These are phyloP conservation scores for Aspergillus fumigatiaffinis DNA, from an alignment of 2,329 filamentous ascomycete genomes.

Conservation along the genomic window DNA sequence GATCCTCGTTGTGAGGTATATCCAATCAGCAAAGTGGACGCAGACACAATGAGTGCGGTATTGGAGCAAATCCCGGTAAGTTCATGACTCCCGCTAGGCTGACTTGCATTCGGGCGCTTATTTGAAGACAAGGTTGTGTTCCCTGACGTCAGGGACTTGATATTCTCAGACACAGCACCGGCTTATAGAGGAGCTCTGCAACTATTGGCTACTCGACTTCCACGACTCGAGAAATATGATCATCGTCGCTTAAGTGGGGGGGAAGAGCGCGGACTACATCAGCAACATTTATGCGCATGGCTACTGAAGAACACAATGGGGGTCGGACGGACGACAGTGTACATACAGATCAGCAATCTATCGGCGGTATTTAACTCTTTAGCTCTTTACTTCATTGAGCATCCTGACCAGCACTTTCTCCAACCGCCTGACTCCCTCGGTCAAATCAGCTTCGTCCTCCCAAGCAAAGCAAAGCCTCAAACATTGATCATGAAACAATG, in stretches of 20 bases:
- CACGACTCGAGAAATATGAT: too few species aligned
- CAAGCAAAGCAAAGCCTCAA: conserved; percentile 16
- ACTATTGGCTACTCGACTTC: too few species aligned
- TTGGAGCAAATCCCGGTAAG: too few species aligned
- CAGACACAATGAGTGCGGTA: too few species aligned
- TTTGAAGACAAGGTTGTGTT: too few species aligned
- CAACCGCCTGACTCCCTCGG: conserved; percentile 5
- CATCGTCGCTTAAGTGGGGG: neutral
- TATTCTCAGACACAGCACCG: too few species aligned
- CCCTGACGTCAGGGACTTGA: too few species aligned
- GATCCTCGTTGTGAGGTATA: too few species aligned
- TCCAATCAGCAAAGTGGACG: too few species aligned
- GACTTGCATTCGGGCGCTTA: too few species aligned
- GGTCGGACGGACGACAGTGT: neutral
- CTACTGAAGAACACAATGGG: neutral
- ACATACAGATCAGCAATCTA: neutral
- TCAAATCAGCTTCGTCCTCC: conserved; percentile 11
- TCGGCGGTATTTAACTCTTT: neutral
- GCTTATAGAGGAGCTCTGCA: too few species aligned
- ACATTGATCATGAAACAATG: conserved; percentile 26
- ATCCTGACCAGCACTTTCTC: neutral
- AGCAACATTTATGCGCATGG: neutral
- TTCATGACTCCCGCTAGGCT: too few species aligned
- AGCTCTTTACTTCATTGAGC: neutral
- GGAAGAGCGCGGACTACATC: neutral